Base-by-base conservation (phyloP, 257 asterid species). In the Jacaranda copaia region DNA sequence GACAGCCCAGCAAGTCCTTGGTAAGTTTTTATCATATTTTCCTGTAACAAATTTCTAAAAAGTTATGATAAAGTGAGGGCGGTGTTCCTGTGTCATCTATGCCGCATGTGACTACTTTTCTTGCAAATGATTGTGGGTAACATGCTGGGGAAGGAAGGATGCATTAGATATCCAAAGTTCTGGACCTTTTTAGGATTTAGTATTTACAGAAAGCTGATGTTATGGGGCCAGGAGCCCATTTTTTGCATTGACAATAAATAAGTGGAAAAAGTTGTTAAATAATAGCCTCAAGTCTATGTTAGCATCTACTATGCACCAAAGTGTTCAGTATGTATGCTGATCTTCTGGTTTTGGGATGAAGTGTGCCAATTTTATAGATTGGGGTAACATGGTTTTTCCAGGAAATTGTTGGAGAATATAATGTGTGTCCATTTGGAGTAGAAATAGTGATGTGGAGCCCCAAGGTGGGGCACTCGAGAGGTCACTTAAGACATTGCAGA, bases 1-100 rank as follows among this genome's bases (percentile, higher is more conserved):
- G 88, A 92, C 99, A 19, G 98, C 99, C 58, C 98, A 92, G 77
- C 97, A 91, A 83, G 97, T 94, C 72, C 99, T 94, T 76, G 99
- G 99, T 94, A 77, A 85, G 92, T 78, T 70, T 65, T 16, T 1
- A 19, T 45, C 40, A 9, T 72, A 14, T 74, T 63, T 56, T 46
- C 8, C 36, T 43, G 12, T 40, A 25, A 45, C 0, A 25, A 38
- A 20, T 18, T 19, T 53, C 45, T 60, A 61, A 45, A 79, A 80
- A 70, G 79, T 75, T 45, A 64, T 60, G 61, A 70, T 83, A 76
- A 78, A 78, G 81, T 66, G 12, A 45, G 65, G 53, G 59, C 32
- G 32, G 32, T 25, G 68, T 56, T 69, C 57, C 40, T 42, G 16
- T 55, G 49, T 74, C 75, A 75, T 76, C 51, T 60, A 55, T 70